phyloP scores from a whole-genome alignment of 345 rosid genomes.

The Lepidium aucheri region DNA sequence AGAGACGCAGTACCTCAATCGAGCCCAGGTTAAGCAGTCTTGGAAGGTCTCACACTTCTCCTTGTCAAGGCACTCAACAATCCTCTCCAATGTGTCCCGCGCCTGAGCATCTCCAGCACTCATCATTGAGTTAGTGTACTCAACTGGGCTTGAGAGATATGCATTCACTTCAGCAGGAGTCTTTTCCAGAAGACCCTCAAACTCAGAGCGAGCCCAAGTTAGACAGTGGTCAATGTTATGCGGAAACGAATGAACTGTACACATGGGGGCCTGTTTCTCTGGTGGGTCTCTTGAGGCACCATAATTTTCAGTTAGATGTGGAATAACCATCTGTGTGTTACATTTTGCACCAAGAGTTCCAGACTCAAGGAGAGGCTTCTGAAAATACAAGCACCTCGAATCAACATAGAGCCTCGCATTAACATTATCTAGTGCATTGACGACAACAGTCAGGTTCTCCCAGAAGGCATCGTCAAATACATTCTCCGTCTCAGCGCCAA shows the following conservation, averaged over 20 bases:
- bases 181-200: slow-evolving; percentile 97
- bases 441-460: slow-evolving; percentile 77
- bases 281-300: slow-evolving; percentile 99
- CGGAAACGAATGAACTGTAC: slow-evolving; percentile 97
- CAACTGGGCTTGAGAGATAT: slow-evolving; percentile 65
- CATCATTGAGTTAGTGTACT: slow-evolving; percentile 56
- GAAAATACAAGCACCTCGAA: slow-evolving; percentile 94
- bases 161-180: slow-evolving; percentile 97
- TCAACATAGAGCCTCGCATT: slow-evolving; percentile 96
- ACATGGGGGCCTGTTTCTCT: slow-evolving; percentile 99
- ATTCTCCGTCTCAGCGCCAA: slow-evolving; percentile 88
- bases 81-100: slow-evolving; percentile 77
- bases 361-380: slow-evolving; percentile 98
- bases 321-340: slow-evolving; percentile 98
- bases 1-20: slow-evolving; percentile 49
- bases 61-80: slow-evolving; percentile 84
- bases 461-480: slow-evolving; percentile 84
- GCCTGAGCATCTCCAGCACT: slow-evolving; percentile 98
- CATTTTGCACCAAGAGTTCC: slow-evolving; percentile 98
- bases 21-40: slow-evolving; percentile 96
- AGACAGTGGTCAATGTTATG: slow-evolving; percentile 98
- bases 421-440: slow-evolving; percentile 94
- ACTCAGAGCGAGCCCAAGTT: slow-evolving; percentile 99
- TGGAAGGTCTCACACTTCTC: slow-evolving; percentile 83
- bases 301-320: slow-evolving; percentile 94